Base-by-base conservation (phyloP, 1,139 yeast genomes). In the Pichia sp. region DNA sequence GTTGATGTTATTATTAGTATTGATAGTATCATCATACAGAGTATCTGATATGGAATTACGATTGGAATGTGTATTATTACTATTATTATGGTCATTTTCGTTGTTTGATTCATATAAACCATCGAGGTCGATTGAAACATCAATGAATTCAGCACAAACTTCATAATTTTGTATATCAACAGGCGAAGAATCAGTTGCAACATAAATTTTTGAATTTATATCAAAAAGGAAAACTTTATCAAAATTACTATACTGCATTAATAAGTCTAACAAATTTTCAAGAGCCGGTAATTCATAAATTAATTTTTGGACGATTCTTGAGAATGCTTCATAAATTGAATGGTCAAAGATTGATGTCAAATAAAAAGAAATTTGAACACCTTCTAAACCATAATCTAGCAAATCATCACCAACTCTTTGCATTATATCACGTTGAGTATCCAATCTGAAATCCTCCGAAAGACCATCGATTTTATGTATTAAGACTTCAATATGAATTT, bases 391-490 rank as follows among this genome's bases (percentile, higher is more conserved):
- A 60, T 87, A 78, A 65, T 91, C 99, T 53, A 86, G 74, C 48
- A 93, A 73, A 66, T 91, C 98, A 67, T 93, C 99, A 13, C 95
- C 95, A 0, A 95, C 89, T 58, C 98, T 75, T 68, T 91, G 97
- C 89, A 90, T 90, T 49, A 93, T 93, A 67, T 93, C 99, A 62
- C 98, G 76, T 67, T 91, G 97, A 16, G 97, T 95, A 68, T 93
- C 99, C 48, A 89, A 76, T 55, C 96, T 77, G 67, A 89, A 93
- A 67, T 93, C 99, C 65, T 93, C 99, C 51, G 91, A 83, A 47
- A 93, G 74, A 0, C 98, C 98, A 66, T 93, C 99, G 48, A 93
- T 91, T 68, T 93, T 93, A 69, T 93, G 99, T 50, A 93, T 90
- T 53, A 93, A 76, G 4, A 93, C 96, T 67, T 93, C 99, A 51